Base-by-base conservation (phyloP, 2,329 filamentous ascomycete species). In the Penicillium sp. region DNA sequence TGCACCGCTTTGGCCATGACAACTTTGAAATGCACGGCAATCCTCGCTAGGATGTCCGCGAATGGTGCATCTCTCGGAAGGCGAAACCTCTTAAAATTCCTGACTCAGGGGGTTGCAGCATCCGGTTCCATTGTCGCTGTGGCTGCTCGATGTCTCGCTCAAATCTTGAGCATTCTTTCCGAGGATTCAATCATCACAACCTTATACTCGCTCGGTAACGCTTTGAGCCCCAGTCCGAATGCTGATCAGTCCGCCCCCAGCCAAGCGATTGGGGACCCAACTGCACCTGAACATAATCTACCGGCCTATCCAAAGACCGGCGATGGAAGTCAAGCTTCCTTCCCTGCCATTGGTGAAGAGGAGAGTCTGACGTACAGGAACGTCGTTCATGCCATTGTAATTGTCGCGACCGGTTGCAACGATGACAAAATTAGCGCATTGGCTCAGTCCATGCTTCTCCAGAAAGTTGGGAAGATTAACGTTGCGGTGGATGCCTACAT, bases 101-200 rank as follows among this genome's bases (percentile, higher is more conserved):
- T 98, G 51, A 89, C 96, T 0, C 90, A 95, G 66, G 86, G 88
- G 47, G 81, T 84, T 18, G 83, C 59, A 24, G 52, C 88, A 31
- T 81, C 82, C 48, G 80, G 82, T 13, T 75, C 81, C 25, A 88
- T 84, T 10, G 84, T 93, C 38, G 78, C 78, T 1, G 79, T 92
- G 29, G 92, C 92, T 25, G 89, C 91, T n/a, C 83, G 84, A 57
- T 93, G 87, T 60, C 76, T 98, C 29, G 90, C 91, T 2, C 86
- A 85, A 57, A 83, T 95, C 15, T 75, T 98, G 47, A 86, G 85
- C 58, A 79, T 86, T 61, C 78, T 97, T 10, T 95, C 93, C 1
- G 88, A 95, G 61, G 93, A 98, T 74, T 86, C 90, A 31, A 81
- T 95, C 31, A 97, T 98, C 58, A 95, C 91, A 4, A 97, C 91